Evolutionary conservation across 2,329 filamentous ascomycete genomes (phyloP).

Genomic region (Cladobotryum protrusum): DNA sequence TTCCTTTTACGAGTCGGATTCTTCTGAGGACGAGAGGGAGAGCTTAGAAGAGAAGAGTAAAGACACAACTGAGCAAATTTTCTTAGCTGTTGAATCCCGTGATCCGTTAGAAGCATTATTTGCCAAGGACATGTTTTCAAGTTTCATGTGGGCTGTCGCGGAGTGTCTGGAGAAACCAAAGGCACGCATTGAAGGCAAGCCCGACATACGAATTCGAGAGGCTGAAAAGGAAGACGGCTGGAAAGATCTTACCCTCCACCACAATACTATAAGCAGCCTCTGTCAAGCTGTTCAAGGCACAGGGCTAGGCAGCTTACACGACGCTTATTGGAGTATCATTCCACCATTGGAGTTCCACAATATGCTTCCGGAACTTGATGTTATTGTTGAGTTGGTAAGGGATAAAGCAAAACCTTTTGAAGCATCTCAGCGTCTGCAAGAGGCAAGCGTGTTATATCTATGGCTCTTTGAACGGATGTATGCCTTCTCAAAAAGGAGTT

Average conservation of each 20-base stretch:
- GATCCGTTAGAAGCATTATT: background rate
- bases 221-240: background rate
- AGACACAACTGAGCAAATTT: background rate
- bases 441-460: background rate
- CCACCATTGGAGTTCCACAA: background rate
- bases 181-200: conserved; percentile 2
- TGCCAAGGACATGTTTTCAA: background rate
- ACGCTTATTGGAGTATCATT: background rate
- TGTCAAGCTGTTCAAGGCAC: background rate
- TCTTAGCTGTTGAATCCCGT: background rate
- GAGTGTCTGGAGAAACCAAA: conserved; percentile 6
- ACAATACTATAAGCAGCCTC: background rate
- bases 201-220: background rate
- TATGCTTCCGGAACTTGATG: background rate
- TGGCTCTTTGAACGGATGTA: background rate
- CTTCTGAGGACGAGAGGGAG: too few relatives aligned
- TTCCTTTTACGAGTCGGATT: too few relatives aligned
- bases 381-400: background rate
- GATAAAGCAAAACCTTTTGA: background rate
- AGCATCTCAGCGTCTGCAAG: background rate
- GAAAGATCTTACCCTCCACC: background rate
- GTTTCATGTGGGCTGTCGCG: conserved; percentile 11
- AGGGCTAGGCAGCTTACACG: background rate
- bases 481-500: background rate
- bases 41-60: too few relatives aligned